Conservation (phyloP, 805 yeast genomes). For the Barnettozyma botsteinii region DNA sequence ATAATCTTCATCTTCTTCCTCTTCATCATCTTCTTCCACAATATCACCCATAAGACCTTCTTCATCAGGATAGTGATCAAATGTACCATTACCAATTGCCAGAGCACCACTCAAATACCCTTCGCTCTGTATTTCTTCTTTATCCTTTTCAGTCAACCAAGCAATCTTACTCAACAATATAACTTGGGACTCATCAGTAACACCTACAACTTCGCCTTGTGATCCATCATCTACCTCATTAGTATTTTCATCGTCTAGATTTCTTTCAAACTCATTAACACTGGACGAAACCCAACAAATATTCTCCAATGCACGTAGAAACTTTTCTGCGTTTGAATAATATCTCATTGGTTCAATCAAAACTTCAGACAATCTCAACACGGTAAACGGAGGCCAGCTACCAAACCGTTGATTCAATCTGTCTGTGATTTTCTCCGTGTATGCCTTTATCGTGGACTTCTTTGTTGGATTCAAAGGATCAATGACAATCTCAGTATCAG, state of each 20-base stretch:
- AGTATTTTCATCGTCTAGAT: neutral
- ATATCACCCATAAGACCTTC: slow-evolving; percentile 1
- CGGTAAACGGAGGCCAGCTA: slow-evolving; percentile 40
- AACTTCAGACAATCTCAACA: slow-evolving; percentile 42
- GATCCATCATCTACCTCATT: neutral
- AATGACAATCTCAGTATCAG: slow-evolving; percentile 2
- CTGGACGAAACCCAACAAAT: slow-evolving; percentile 18
- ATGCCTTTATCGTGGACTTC: slow-evolving; percentile 8
- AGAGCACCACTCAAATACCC: slow-evolving; percentile 11
- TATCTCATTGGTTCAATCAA: slow-evolving; percentile 39
- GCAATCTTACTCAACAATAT: slow-evolving; percentile 21
- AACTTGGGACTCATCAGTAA: slow-evolving; percentile 19
- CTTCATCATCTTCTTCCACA: slow-evolving; percentile 5
- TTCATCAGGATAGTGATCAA: slow-evolving; percentile 3
- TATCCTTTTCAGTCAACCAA: slow-evolving; percentile 23
- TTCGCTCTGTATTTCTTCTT: slow-evolving; percentile 18
- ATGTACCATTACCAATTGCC: slow-evolving; percentile 6
- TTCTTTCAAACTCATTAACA: slow-evolving; percentile 9
- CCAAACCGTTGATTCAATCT: slow-evolving; percentile 11
- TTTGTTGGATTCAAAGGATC: slow-evolving; percentile 10
- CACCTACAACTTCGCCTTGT: neutral
- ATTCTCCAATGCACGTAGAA: slow-evolving; percentile 36
- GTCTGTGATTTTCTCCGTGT: slow-evolving; percentile 6
- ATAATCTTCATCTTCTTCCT: neutral
- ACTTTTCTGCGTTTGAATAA: slow-evolving; percentile 35